Base-by-base conservation (phyloP, 202 grass and related monocot genomes). In the Thinopyrum obtusiflorum region DNA sequence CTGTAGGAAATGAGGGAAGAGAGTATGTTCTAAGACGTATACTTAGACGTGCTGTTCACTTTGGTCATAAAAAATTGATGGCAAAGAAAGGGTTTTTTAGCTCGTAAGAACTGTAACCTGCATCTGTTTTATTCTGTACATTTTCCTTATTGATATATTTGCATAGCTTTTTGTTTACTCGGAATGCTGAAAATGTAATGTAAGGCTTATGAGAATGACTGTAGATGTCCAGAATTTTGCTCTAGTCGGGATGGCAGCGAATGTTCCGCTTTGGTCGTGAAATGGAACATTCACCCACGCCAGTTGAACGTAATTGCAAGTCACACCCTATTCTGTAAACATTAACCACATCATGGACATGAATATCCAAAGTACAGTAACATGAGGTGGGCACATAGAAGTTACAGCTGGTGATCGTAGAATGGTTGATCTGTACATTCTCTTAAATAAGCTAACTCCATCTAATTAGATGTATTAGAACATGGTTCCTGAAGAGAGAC, bases 1-100 rank as follows among this genome's bases (percentile, higher is more conserved):
- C 32, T 88, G 61, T 80, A 97, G 93, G 96, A 47, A 98, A 98
- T 78, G 96, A 98, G 65, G 96, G 96, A 61, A 86, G 96, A 63
- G 96, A 98, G 66, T 98, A 98, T 91, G 96, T 98, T 71, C 93
- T 98, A n/a, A 92, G 96, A 76, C 89, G 96, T 65, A 95, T 98
- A 89, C 93, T 98, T 75, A 89, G 93, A 86, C 91, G 96, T 17
- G 96, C 91, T 44, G 96, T 98, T 78, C 91, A 94, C 68, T 98
- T 95, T 89, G 96, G 93, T 73, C 90, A 91, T 73, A 89, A 94
- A 78, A 92, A 95, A 61, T 63, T 98, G 70, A 98, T 91, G 68
- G 87, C 88, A 78, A 89, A 93, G 73, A 79, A 88, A 82, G 90
- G 89, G 20, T 98, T 98, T 86, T 94, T 98, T 83, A 91, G 91